phyloP scores from a whole-genome alignment of 2,329 filamentous ascomycete species.

The Fusarium fujikuroi region DNA sequence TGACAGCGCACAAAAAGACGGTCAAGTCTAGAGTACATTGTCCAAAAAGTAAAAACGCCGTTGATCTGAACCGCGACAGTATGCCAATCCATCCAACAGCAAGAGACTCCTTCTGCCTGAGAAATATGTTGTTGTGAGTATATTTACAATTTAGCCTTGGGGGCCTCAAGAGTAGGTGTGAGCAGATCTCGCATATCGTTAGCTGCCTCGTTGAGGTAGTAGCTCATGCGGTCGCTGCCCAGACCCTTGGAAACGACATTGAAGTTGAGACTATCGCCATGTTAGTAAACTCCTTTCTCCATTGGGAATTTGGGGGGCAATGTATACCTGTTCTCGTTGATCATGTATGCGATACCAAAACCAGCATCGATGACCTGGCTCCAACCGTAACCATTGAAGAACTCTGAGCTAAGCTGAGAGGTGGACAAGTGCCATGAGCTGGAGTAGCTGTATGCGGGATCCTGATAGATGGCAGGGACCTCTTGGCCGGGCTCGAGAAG shows the following conservation, averaged over 20 bases:
- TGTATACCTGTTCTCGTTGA: conserved; percentile 91
- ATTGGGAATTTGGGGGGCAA: neutral
- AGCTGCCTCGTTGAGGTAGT: conserved; percentile 94
- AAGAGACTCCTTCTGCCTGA: conserved; percentile 3
- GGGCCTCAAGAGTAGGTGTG: conserved; percentile 78
- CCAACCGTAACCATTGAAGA: conserved; percentile 99
- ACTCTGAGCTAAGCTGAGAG: conserved; percentile 92
- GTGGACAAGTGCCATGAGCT: conserved; percentile 89
- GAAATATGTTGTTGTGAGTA: neutral
- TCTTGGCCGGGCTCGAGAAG: conserved; percentile 83
- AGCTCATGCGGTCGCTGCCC: conserved; percentile 91
- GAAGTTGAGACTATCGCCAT: conserved; percentile 83
- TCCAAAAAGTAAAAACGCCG: neutral
- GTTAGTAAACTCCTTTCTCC: conserved; percentile 14
- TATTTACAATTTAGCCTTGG: conserved; percentile 87
- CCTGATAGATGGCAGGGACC: conserved; percentile 83
- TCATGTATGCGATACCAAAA: conserved; percentile 99
- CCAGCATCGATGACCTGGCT: conserved; percentile 96
- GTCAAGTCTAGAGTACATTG: conserved; percentile 25
- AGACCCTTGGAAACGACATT: conserved; percentile 96
- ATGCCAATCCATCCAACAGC: neutral
- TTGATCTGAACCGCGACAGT: neutral
- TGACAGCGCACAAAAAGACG: conserved; percentile 2
- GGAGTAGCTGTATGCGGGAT: conserved; percentile 87
- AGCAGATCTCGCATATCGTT: conserved; percentile 89